Base-by-base conservation (phyloP, 169 alveolate genomes). In the Plasmodium malariae region DNA sequence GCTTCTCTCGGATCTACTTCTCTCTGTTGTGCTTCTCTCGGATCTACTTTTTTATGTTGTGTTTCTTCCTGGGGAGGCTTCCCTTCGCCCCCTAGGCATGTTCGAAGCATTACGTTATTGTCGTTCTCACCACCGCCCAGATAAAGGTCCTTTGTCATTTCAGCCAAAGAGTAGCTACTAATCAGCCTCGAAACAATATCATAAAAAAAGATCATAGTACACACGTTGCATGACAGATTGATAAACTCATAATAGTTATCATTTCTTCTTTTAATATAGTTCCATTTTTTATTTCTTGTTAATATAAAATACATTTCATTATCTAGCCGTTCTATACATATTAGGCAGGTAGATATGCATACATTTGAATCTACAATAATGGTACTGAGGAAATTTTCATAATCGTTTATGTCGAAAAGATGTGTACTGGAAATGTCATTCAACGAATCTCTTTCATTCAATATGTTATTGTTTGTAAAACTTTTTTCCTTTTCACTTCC, bases 201-300 rank as follows among this genome's bases (percentile, higher is more conserved):
- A 70, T 83, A 83, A 30, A 83, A 70, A 83, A 65, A 67, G 30
- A 83, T 83, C 11, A 67, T 2, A 1, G 71, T 51, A 40, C 91
- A 83, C 0, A 68, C 85, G 37, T 67, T 67, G 37, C 91, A 83
- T 6, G 91, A 83, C 19, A 83, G 14, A 45, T 83, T 83, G n/a
- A 83, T 59, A 67, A 51, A 67, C 17, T 67, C 83, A 32, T 34
- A 7, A 43, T 40, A 21, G 30, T 57, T 67, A 30, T n/a, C 40
- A 36, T 65, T 83, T 30, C 63, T 59, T 43, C 21, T 67, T 49
- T 67, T 36, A 5, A 36, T 37, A 17, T 1, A n/a, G 43, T 40
- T 26, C 48, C 70, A 67, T 54, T 67, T 67, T 40, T 51, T 65
- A 71, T 57, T 83, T 70, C 91, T 65, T 11, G 85, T 83, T 1